Percentiles rank a stretch among this genome's conserved stretches.
These are phyloP conservation scores for Cicer cuneatum DNA, from an alignment of 306 rosid species.

Conservation along the genomic window DNA sequence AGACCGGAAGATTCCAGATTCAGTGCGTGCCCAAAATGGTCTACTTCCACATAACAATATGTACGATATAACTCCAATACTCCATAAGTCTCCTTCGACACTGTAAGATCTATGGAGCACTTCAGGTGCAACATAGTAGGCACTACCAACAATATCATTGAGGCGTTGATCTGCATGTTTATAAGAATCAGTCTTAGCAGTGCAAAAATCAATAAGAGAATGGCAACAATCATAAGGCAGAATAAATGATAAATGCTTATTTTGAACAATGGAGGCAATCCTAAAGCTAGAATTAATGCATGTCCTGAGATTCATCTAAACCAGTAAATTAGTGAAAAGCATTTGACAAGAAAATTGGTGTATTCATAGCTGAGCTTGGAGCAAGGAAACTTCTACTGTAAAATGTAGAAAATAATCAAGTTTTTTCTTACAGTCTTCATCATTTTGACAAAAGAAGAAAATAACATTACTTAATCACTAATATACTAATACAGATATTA, in stretches of 20 bases:
- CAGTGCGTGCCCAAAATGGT: constrained; percentile 98
- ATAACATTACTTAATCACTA: constrained; percentile 11
- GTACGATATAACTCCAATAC: constrained; percentile 92
- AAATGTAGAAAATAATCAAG: constrained; percentile 19
- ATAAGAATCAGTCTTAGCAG: constrained; percentile 47
- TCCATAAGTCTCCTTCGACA: constrained; percentile 94
- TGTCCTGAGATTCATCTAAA: constrained; percentile 17
- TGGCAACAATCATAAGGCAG: constrained; percentile 13
- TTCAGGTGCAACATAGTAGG: constrained; percentile 97
- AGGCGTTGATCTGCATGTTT: constrained; percentile 81
- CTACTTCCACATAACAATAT: constrained; percentile 92
- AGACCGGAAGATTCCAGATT: constrained; percentile 96
- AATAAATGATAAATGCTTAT: constrained; percentile 10
- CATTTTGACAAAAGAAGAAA: constrained; percentile 2
- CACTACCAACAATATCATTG: constrained; percentile 97
- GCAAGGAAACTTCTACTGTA: constrained; percentile 8
- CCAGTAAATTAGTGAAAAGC: constrained; percentile 16
- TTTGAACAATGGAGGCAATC: constrained; percentile 29
- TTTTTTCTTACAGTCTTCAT: background rate
- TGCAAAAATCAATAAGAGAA: constrained; percentile 29
- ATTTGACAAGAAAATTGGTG: constrained; percentile 21
- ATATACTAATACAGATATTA: constrained; percentile 15
- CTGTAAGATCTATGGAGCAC: constrained; percentile 94
- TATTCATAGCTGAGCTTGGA: background rate
- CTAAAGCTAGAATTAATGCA: constrained; percentile 32